Evolutionary conservation across 139 green algal genomes (phyloP).

Genomic region (Chlorella sp.): DNA sequence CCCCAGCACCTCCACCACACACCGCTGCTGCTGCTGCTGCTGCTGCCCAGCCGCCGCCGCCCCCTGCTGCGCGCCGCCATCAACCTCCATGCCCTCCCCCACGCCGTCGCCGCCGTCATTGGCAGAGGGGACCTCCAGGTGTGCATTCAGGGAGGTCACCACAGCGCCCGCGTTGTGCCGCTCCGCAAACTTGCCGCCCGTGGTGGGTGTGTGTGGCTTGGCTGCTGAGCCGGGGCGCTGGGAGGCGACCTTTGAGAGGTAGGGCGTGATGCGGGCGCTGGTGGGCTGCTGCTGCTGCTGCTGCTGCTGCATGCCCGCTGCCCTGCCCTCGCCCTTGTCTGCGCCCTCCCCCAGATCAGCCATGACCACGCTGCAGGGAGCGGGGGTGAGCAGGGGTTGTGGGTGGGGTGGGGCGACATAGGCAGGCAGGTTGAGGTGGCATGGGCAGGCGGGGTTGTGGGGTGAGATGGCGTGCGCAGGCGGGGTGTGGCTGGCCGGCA

Average conservation of each 20-base stretch:
- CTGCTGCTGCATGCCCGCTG: neutral
- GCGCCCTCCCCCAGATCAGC: neutral
- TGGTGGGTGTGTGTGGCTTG: conserved; percentile 1
- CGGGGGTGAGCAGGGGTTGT: neutral
- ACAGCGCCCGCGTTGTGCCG: conserved; percentile 15
- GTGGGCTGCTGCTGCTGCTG: neutral
- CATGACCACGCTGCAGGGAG: conserved; percentile 26
- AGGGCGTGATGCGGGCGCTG: conserved; percentile 47
- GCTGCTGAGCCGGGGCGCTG: neutral
- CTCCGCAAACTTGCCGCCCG: conserved; percentile 44
- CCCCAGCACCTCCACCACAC: conserved; percentile 34
- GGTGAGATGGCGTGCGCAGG: neutral
- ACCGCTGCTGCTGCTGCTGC: neutral
- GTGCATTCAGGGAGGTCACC: conserved; percentile 21
- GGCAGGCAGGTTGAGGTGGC: neutral
- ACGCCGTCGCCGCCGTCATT: neutral
- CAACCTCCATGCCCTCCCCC: conserved; percentile 23
- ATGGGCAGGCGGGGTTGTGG: neutral
- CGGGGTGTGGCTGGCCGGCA: neutral
- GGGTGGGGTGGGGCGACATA: neutral
- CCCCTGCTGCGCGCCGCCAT: neutral
- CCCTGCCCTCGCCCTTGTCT: conserved; percentile 4
- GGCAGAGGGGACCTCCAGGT: conserved; percentile 5
- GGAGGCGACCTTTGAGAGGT: conserved; percentile 19
- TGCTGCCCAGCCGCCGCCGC: neutral